These are phyloP conservation scores for Kwoniella newhampshirensis DNA, from an alignment of 768 basidiomycete species.

Conservation along the genomic window DNA sequence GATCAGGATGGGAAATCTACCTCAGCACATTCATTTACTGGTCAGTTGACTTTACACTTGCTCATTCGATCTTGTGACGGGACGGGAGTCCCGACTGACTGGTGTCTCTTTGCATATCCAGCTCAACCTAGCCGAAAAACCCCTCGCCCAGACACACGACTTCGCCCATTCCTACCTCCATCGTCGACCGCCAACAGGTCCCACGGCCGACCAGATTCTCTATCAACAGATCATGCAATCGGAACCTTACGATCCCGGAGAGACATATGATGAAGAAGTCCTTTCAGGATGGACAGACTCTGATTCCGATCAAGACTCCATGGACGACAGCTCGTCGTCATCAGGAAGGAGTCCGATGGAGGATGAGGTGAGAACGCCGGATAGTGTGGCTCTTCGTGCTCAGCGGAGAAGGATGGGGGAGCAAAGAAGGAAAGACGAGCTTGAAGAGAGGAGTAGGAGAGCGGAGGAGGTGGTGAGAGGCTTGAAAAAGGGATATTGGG, in stretches of 20 bases:
- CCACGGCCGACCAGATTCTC: slow-evolving; percentile 37
- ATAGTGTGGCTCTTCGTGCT: slow-evolving; percentile 4
- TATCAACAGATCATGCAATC: slow-evolving; percentile 39
- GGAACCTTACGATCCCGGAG: slow-evolving; percentile 38
- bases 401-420: slow-evolving; percentile 6
- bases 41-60: slow-evolving; percentile 14
- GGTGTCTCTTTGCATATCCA: slow-evolving; percentile 1
- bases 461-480: slow-evolving; percentile 18
- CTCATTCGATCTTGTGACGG: neutral
- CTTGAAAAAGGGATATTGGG: slow-evolving; percentile 34
- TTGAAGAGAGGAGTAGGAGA: slow-evolving; percentile 15
- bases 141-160: slow-evolving; percentile 19
- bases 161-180: slow-evolving; percentile 31
- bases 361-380: slow-evolving; percentile 21
- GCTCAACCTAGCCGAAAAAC: slow-evolving; percentile 32
- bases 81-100: too few relatives aligned
- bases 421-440: slow-evolving; percentile 1
- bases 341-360: neutral
- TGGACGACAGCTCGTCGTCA: neutral
- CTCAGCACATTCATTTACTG: slow-evolving; percentile 42
- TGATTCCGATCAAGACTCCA: slow-evolving; percentile 13
- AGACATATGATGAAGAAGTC: slow-evolving; percentile 37
- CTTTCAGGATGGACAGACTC: slow-evolving; percentile 39
- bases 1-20: slow-evolving; percentile 35
- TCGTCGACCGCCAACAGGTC: slow-evolving; percentile 14